A percentile compares a stretch with the other conserved stretches of the same genome.
These are phyloP conservation scores for Crithidia sp. DNA, from an alignment of 208 protist genomes.

Conservation along the genomic window DNA sequence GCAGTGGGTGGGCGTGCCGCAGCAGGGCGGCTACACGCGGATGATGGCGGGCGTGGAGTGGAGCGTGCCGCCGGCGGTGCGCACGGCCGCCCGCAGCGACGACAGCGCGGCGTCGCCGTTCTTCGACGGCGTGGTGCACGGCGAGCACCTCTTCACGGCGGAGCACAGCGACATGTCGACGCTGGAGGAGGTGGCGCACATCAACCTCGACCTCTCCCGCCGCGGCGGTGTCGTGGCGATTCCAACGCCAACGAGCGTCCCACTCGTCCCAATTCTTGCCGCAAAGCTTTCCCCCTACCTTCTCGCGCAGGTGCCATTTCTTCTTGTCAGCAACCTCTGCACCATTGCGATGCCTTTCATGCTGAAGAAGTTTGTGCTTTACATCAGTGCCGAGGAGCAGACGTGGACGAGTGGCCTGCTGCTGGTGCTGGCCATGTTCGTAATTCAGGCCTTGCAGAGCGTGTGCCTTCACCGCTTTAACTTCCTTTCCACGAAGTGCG, in stretches of 20 bases:
- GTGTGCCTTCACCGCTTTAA: conserved; percentile 54
- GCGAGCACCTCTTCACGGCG: conserved; percentile 69
- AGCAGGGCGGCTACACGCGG: conserved; percentile 57
- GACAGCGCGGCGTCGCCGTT: conserved; percentile 36
- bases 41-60: conserved; percentile 79
- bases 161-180: conserved; percentile 46
- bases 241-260: conserved; percentile 25
- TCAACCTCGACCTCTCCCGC: conserved; percentile 30
- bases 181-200: conserved; percentile 48
- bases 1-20: conserved; percentile 63
- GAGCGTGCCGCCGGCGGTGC: conserved; percentile 38
- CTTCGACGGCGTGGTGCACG: conserved; percentile 59
- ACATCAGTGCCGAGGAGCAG: conserved; percentile 4
- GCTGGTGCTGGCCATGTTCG: conserved; percentile 46
- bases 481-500: conserved; percentile 49
- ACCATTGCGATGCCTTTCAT: conserved; percentile 58
- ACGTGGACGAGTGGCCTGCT: conserved; percentile 46
- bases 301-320: conserved; percentile 48
- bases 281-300: conserved; percentile 41
- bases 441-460: conserved; percentile 54
- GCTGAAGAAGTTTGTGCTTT: conserved; percentile 55
- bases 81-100: conserved; percentile 22
- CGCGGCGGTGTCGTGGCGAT: conserved; percentile 28
- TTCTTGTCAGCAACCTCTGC: conserved; percentile 52
- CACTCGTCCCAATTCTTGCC: conserved; percentile 27